Base-by-base conservation (phyloP, 225 moss, liverwort and hornwort species). In the Ulota crispa region DNA sequence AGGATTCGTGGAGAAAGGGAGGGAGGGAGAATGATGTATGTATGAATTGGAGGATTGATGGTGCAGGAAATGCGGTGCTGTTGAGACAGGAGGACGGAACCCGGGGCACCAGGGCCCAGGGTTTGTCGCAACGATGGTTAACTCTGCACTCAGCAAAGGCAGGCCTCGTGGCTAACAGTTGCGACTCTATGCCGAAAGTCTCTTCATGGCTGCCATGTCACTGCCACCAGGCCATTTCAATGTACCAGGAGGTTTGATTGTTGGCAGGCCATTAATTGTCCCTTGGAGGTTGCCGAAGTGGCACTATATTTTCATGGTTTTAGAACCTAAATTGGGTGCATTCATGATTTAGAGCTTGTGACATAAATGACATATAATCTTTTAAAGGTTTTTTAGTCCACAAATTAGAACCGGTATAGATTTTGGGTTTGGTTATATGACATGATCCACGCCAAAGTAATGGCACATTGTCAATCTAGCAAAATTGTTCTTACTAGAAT, bases 81-180 rank as follows among this genome's bases (percentile, higher is more conserved):
- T 50, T 18, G 30, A 28, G 52, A 10, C 15, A 50, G 50, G 57
- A 65, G 56, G 65, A 14, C 7, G 3, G 15, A 41, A 21, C 37
- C 39, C 30, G 3, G 42, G 64, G 70, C 57, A 70, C 50, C 26
- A 59, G 2, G 26, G 15, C 70, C 20, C 57, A 18, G 23, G 59
- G 57, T 59, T 65, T 30, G 50, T 20, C 1, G 24, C 50, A 41
- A 66, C 52, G 11, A 52, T 71, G 41, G 6, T 21, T 65, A 53
- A 4, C 24, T 50, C 5, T 64, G 37, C 43, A 55, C 9, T 62
- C 53, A 21, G 5, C 13, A 4, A 47, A 30, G 18, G 13, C n/a
- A 10, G 1, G 32, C 64, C 42, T 65, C 55, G 13, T 23, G 31
- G 72, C 65, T 71, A 83, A 80, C 3, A 53, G 66, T 76, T 80